Percentiles rank a stretch among this genome's conserved stretches.
These are phyloP conservation scores for Ceratobasidium sp. DNA, from an alignment of 1,284 basidiomycete genomes.

Conservation along the genomic window DNA sequence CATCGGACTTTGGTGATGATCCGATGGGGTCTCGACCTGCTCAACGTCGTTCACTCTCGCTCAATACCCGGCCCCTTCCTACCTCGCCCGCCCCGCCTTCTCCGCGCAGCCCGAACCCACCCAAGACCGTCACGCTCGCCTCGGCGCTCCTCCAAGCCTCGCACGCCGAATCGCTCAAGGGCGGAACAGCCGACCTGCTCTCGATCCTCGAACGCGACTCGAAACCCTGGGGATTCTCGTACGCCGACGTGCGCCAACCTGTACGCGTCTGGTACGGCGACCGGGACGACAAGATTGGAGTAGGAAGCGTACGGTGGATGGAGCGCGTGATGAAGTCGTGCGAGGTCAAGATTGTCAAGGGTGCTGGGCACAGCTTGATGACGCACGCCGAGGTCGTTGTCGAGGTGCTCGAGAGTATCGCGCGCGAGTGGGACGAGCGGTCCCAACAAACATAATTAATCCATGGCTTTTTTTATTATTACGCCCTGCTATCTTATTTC, in stretches of 20 bases:
- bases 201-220: slow-evolving; percentile 47
- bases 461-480: slow-evolving; percentile 14
- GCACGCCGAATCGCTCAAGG: slow-evolving; percentile 90
- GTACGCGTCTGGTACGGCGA: slow-evolving; percentile 94
- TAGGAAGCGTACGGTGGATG: slow-evolving; percentile 90
- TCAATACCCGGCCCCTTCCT: slow-evolving; percentile 16
- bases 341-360: slow-evolving; percentile 79
- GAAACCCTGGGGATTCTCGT: slow-evolving; percentile 53
- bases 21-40: not conserved
- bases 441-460: slow-evolving; percentile 4
- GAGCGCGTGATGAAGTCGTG: slow-evolving; percentile 84
- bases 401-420: slow-evolving; percentile 76
- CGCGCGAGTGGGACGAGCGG: slow-evolving; percentile 46
- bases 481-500: slow-evolving; percentile 5
- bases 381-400: slow-evolving; percentile 86
- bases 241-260: slow-evolving; percentile 71
- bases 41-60: slow-evolving; percentile 22
- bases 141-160: slow-evolving; percentile 90
- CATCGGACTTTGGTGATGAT: slow-evolving; percentile 19
- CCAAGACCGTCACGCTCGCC: slow-evolving; percentile 46
- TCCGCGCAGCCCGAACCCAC: slow-evolving; percentile 10
- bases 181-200: slow-evolving; percentile 88
- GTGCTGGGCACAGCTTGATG: slow-evolving; percentile 92
- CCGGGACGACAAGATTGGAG: slow-evolving; percentile 89
- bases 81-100: slow-evolving; percentile 23